Evolutionary conservation across 1,284 basidiomycete genomes (phyloP).

Genomic region (Melampsora abietis-canadensis): DNA sequence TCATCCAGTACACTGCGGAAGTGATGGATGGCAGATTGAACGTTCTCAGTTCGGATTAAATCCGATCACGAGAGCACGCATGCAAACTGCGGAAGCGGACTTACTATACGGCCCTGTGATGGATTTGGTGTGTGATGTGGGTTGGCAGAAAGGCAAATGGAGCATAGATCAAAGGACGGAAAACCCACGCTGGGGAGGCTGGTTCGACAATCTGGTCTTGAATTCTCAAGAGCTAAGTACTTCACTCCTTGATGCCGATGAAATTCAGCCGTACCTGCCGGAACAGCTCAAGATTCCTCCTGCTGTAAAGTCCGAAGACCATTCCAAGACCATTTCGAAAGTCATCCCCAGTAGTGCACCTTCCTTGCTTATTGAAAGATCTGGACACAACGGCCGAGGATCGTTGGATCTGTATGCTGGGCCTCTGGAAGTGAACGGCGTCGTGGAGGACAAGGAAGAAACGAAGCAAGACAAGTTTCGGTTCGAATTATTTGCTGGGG

Average conservation of each 20-base stretch:
- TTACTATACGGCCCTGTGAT: conserved; percentile 69
- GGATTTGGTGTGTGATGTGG: conserved; percentile 68
- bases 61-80: neutral
- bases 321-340: too few relatives aligned
- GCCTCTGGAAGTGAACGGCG: neutral
- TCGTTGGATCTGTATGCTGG: conserved; percentile 28
- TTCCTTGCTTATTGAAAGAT: conserved; percentile 8
- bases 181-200: conserved; percentile 46
- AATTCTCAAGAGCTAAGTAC: conserved; percentile 56
- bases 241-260: conserved; percentile 26
- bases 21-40: conserved; percentile 20
- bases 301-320: conserved; percentile 57
- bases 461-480: conserved; percentile 20
- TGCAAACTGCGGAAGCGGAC: conserved; percentile 54
- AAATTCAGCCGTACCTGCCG: conserved; percentile 57
- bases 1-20: conserved; percentile 8
- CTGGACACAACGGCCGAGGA: conserved; percentile 1
- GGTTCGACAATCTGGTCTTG: conserved; percentile 43
- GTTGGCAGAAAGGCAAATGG: conserved; percentile 68
- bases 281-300: too few relatives aligned
- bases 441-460: neutral
- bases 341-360: too few relatives aligned
- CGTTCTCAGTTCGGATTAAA: neutral
- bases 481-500: conserved; percentile 27
- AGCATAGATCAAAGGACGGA: conserved; percentile 54